Base-by-base conservation (phyloP, 805 yeast genomes). In the Metschnikowia gelsemii region DNA sequence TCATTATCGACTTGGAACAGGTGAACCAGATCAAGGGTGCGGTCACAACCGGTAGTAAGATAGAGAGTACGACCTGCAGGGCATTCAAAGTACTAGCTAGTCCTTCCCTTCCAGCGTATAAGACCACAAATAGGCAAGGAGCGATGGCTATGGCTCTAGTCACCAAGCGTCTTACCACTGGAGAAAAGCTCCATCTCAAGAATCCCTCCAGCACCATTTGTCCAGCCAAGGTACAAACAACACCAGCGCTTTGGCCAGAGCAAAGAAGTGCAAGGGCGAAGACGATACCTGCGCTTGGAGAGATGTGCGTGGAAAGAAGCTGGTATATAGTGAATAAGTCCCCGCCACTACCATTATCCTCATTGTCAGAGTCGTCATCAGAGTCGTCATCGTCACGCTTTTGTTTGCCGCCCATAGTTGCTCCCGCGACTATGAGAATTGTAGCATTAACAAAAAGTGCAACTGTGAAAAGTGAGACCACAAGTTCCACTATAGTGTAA, bases 201-300 rank as follows among this genome's bases (percentile, higher is more conserved):
- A 88, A 90, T 1, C 97, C 97, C 61, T 89, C 96, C 55, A 87
- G 80, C 7, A 89, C 95, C 80, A 87, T 87, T 60, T 89, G 96
- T 26, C 96, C 96, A 2, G 96, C 90, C 55, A 90, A 73, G 0
- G 96, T 90, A 58, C 96, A 89, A 14, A 89, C 95, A 28, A 91
- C 86, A 30, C 96, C 96, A 2, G 96, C 96, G 55, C 93, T 83
- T 57, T 89, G 91, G n/a, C 97, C 97, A 11, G 91, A 82, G 58
- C 86, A 89, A 33, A 89, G 68, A 63, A 89, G 76, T 1, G 96
- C 96, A 36, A 88, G 63, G 0, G 96, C 96, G 70, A 90, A 89
- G 0, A 89, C 82, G 8, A 86, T 68, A 5, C 96, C 97, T 0
- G 96, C 97, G 5, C 89, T 79, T 12, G 86, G 84, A 1, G 95